Evolutionary conservation across 331 rosid species (phyloP), one percentile per base, ranked within the genome.

Genomic region (Quercus phellos): DNA sequence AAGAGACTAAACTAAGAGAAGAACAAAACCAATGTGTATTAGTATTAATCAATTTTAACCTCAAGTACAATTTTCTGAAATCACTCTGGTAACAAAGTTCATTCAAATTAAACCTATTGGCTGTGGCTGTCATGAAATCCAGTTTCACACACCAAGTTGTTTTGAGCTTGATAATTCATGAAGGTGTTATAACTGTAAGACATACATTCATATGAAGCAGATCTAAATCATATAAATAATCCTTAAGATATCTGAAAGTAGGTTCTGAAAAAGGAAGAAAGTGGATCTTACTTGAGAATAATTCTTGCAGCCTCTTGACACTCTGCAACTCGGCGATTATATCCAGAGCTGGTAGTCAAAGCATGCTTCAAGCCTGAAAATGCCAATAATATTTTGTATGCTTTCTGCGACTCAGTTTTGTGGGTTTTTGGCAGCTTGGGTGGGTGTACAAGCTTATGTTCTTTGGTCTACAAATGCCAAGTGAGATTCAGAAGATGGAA

Each of bases 321-420:
- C 85, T 94, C 99, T 24, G 81, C 46, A 84, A 94, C 99, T 51
- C 99, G 94, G 78, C 34, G 77, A 78, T 94, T 94, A 87, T 92
- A 94, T 77, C 99, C 99, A 77, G 96, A 90, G 87, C 85, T 87
- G 70, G 24, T 77, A 34, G 93, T 87, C 85, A 94, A 87, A 85
- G 95, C 90, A 7, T 92, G 92, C 90, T 86, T 94, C 87, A 94
- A 80, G 61, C 99, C 99, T 51, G 99, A 94, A 84, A 91, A 92
- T 59, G 97, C 99, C 88, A 94, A 77, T 80, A 94, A 75, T 84
- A 91, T 88, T 84, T 85, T 90, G 89, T 80, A 85, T 42, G 87
- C 82, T 82, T 86, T 85, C 21, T 68, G 88, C 69, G 68, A 79
- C 74, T 75, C 89, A 56, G 50, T 74, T 27, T 74, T 56, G 4